Base-by-base conservation (phyloP, 441 rosid genomes). In the Gossypium schwendimanii region DNA sequence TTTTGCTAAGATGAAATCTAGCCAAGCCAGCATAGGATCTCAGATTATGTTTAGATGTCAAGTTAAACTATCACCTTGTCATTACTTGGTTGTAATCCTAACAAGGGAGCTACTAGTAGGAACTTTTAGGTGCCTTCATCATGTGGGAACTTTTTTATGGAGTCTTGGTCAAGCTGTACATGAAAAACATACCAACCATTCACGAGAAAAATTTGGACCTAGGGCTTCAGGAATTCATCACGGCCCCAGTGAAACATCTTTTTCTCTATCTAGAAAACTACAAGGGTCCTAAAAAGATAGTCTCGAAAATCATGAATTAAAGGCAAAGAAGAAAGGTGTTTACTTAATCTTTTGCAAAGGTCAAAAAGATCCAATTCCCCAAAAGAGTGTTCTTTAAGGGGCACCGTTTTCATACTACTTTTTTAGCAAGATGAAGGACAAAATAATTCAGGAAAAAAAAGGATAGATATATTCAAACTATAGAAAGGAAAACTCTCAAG, bases 361-460 rank as follows among this genome's bases (percentile, higher is more conserved):
- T 83, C 84, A 85, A 82, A 83, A 81, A 77, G 86, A 69, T 82
- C 64, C 86, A 79, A 84, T 82, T 82, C 78, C 84, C 87, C 77
- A 74, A 77, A 84, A 84, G 79, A 36, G 1, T 2, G 21, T 65
- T 49, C 81, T 74, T 83, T 80, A 64, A 63, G 57, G 52, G 85
- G 73, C 81, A 78, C 50, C 77, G 63, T 54, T 64, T 74, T 57
- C 76, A 76, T 74, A 76, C 76, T 52, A 36, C 18, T 50, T 68
- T 68, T 52, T 52, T 26, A 52, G 17, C 17, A 50, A 52, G 60
- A 45, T 23, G 15, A 20, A 63, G 9, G 4, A 12, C 11, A 67
- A 67, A n/a, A 47, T 15, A 47, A 24, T 15, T 67, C 3, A 50
- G 36, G 1, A 26, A 49, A 47, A 45, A 24, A 15, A 14, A 49